Conservation (phyloP, 2,329 filamentous ascomycete species). For the Nigrograna mackinnonii region DNA sequence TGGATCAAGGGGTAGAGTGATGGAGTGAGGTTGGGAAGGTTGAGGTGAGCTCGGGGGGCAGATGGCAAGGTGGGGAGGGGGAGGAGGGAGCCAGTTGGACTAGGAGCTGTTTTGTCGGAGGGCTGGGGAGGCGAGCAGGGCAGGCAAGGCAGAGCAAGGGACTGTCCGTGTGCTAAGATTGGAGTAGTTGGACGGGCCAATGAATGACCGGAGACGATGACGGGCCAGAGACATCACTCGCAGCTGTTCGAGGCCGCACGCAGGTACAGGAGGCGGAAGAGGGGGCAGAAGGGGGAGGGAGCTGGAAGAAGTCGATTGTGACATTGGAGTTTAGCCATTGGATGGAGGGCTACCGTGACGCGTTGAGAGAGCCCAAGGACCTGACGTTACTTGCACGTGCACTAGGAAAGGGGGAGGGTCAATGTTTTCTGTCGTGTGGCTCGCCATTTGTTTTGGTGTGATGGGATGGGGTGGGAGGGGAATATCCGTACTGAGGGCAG, state of each 20-base stretch:
- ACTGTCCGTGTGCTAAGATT: slow-evolving; percentile 28
- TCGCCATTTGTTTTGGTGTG: too few relatives aligned
- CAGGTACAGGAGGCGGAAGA: slow-evolving; percentile 5
- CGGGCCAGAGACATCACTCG: slow-evolving; percentile 11
- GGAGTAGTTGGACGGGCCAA: slow-evolving; percentile 26
- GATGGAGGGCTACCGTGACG: too few relatives aligned
- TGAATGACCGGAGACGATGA: slow-evolving; percentile 9
- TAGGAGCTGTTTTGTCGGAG: slow-evolving; percentile 20
- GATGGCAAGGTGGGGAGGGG: slow-evolving; percentile 9
- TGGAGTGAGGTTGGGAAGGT: slow-evolving; percentile 12
- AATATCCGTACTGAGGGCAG: too few relatives aligned
- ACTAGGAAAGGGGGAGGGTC: too few relatives aligned
- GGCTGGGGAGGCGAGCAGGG: slow-evolving; percentile 11
- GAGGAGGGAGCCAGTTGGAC: slow-evolving; percentile 33
- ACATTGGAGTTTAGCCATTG: slow-evolving; percentile 1
- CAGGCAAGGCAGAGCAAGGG: slow-evolving; percentile 25
- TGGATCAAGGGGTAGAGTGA: slow-evolving; percentile 6
- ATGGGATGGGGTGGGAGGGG: too few relatives aligned
- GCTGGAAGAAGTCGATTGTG: background rate
- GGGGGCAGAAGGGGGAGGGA: background rate
- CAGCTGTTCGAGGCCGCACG: slow-evolving; percentile 3
- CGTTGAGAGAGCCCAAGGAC: too few relatives aligned
- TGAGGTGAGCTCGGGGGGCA: slow-evolving; percentile 21
- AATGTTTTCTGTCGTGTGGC: too few relatives aligned
- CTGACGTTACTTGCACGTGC: too few relatives aligned